Conservation (phyloP, 1,284 basidiomycete species). For the Ganoderma lingzhi region DNA sequence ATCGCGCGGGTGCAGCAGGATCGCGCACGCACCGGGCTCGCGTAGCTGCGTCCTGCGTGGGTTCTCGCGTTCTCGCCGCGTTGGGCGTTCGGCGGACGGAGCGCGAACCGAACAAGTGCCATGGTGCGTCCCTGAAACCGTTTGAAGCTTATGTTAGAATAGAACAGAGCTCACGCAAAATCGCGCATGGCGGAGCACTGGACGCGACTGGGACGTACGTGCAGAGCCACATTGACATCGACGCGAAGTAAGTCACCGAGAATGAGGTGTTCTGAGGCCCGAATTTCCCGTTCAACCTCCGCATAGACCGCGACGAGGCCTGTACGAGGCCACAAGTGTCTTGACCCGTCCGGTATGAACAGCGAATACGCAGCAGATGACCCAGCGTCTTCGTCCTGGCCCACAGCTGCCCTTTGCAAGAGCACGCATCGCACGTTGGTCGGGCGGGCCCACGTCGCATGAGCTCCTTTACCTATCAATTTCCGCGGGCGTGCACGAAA, state of each 20-base stretch:
- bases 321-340: not conserved
- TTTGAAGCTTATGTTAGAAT: not conserved
- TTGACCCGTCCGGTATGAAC: slow-evolving; percentile 13
- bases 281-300: not conserved
- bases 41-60: not conserved
- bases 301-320: slow-evolving; percentile 4
- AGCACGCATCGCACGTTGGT: slow-evolving; percentile 21
- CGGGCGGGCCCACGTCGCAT: slow-evolving; percentile 5
- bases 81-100: slow-evolving; percentile 19
- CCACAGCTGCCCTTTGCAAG: not conserved
- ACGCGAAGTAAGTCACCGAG: not conserved
- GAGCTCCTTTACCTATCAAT: not conserved
- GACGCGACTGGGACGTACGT: not conserved
- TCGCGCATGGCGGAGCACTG: not conserved
- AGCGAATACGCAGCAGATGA: not conserved
- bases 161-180: not conserved
- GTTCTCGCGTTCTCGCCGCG: slow-evolving; percentile 10
- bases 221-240: not conserved
- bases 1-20: slow-evolving; percentile 13
- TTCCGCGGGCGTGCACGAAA: slow-evolving; percentile 8
- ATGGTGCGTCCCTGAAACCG: not conserved
- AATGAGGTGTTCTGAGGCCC: not conserved
- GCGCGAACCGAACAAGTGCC: slow-evolving; percentile 15
- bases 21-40: slow-evolving; percentile 5
- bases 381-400: not conserved